Evolutionary conservation across 2,329 filamentous ascomycete species (phyloP).

Genomic region (Alternaria viburni): DNA sequence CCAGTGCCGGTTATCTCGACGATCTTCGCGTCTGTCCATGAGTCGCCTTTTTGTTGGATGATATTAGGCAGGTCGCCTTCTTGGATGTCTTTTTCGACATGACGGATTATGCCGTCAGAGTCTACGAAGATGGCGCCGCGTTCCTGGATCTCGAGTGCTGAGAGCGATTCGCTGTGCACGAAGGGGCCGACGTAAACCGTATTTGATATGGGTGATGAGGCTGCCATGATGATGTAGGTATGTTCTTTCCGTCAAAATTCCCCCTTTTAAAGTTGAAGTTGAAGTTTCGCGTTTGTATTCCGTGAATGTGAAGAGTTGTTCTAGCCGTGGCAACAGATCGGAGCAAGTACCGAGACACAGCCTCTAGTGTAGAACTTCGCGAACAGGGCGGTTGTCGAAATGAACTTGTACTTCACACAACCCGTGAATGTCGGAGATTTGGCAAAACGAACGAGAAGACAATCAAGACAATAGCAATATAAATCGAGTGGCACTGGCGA

Average conservation of each 20-base stretch:
- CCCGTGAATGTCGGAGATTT: neutral
- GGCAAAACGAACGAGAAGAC: neutral
- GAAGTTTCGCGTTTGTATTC: neutral
- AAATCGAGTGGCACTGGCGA: neutral
- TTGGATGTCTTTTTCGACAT: slow-evolving; percentile 48
- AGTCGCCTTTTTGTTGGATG: neutral
- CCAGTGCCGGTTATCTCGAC: slow-evolving; percentile 56
- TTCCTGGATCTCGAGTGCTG: slow-evolving; percentile 57
- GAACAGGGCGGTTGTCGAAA: neutral
- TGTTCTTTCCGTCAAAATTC: neutral
- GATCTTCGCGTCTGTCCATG: slow-evolving; percentile 51
- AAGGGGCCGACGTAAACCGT: slow-evolving; percentile 67
- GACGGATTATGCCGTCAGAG: slow-evolving; percentile 59
- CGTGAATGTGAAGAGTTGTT: neutral
- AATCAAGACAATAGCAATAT: neutral
- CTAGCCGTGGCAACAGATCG: neutral
- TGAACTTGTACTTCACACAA: neutral
- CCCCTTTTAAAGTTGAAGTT: neutral
- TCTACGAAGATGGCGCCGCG: slow-evolving; percentile 59
- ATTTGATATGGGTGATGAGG: slow-evolving; percentile 33
- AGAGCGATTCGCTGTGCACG: slow-evolving; percentile 60
- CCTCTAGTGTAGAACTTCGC: neutral
- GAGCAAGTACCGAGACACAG: neutral
- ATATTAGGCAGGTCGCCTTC: neutral
- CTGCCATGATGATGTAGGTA: slow-evolving; percentile 31